A percentile compares a stretch with the other conserved stretches of the same genome.
These are phyloP conservation scores for Ricinus communis DNA, from an alignment of 345 rosid species.

Conservation along the genomic window DNA sequence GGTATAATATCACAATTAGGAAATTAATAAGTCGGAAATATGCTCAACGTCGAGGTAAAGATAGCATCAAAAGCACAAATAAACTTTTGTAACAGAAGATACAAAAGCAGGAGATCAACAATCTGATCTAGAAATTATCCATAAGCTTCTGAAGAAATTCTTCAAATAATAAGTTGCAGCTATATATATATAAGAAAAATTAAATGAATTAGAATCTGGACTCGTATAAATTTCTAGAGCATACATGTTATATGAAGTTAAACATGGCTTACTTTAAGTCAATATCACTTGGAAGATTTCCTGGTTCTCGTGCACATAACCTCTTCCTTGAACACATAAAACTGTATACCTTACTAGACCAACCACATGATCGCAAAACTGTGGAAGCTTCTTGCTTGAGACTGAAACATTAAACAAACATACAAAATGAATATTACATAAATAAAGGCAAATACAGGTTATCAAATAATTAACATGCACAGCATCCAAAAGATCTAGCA, in stretches of 20 bases:
- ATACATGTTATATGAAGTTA: neutral
- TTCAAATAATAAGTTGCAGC: neutral
- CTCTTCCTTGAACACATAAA: slow-evolving; percentile 70
- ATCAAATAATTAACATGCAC: neutral
- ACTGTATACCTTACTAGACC: slow-evolving; percentile 55
- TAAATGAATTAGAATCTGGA: too few species aligned
- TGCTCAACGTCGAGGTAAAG: neutral
- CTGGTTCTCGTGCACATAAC: slow-evolving; percentile 37
- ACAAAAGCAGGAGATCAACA: neutral
- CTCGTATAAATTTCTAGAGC: too few species aligned
- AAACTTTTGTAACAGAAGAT: neutral
- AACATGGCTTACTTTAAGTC: slow-evolving; percentile 59
- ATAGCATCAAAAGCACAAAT: neutral
- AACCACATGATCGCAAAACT: slow-evolving; percentile 65
- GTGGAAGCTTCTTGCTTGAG: slow-evolving; percentile 58
- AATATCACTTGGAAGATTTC: slow-evolving; percentile 28
- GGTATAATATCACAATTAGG: neutral
- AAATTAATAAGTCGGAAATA: neutral
- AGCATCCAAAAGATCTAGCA: neutral
- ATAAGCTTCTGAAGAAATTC: too few species aligned
- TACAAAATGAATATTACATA: neutral
- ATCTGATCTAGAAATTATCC: neutral
- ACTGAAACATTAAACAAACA: slow-evolving; percentile 39
- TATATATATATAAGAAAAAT: neutral
- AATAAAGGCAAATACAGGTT: slow-evolving; percentile 4